phyloP scores from a whole-genome alignment of 306 rosid species.

The Sindora glabra region DNA sequence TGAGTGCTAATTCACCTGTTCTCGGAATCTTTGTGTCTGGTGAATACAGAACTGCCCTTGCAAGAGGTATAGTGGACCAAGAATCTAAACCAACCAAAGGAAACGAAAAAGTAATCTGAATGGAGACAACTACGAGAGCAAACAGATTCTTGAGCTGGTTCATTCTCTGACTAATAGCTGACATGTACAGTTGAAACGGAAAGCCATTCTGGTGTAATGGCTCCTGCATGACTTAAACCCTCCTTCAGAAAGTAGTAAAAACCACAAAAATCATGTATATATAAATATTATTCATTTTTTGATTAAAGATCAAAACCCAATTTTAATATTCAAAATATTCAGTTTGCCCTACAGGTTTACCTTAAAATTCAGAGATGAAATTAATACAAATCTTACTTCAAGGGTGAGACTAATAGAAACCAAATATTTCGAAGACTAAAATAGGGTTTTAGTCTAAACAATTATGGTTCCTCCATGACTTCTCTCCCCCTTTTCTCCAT shows the following conservation, averaged over 20 bases:
- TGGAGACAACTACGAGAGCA: constrained; percentile 35
- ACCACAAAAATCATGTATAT: background rate
- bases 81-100: constrained; percentile 38
- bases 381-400: too few species aligned
- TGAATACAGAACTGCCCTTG: constrained; percentile 67
- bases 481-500: too few species aligned
- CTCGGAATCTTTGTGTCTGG: constrained; percentile 88
- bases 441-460: too few species aligned
- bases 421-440: too few species aligned
- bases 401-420: too few species aligned
- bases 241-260: constrained; percentile 22
- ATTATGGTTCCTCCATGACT: too few species aligned
- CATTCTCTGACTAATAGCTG: constrained; percentile 20
- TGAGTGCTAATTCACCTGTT: constrained; percentile 84
- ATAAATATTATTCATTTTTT: too few species aligned
- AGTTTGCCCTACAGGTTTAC: too few species aligned
- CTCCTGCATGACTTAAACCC: constrained; percentile 48
- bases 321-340: too few species aligned
- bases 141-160: constrained; percentile 50
- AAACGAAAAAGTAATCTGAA: constrained; percentile 48
- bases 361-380: too few species aligned
- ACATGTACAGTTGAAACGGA: constrained; percentile 12
- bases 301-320: too few species aligned
- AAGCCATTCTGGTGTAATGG: constrained; percentile 6
- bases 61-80: constrained; percentile 38